Evolutionary conservation across 2,329 filamentous ascomycete species (phyloP).

Genomic region (Zymoseptoria tritici): DNA sequence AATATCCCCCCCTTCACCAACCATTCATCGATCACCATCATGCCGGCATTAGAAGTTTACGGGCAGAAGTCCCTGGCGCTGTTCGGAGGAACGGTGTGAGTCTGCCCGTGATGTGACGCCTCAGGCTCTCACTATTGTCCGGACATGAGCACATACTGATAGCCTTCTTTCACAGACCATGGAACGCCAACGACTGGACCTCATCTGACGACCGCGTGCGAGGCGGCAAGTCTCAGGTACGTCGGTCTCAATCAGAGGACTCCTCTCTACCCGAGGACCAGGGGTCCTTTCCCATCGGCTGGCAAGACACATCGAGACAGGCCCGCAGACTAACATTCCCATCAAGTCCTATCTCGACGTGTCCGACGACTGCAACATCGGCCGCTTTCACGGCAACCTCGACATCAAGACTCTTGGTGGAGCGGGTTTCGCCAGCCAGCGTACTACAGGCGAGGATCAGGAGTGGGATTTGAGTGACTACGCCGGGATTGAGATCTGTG

Average conservation of each 20-base stretch:
- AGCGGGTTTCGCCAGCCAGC: slow-evolving; percentile 75
- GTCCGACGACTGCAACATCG: slow-evolving; percentile 28
- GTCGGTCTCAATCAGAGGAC: background rate
- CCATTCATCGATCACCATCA: background rate
- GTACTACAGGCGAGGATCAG: slow-evolving; percentile 51
- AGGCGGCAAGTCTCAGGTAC: slow-evolving; percentile 57
- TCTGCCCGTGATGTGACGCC: background rate
- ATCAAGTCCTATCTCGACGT: slow-evolving; percentile 40
- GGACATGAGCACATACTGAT: background rate
- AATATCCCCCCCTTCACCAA: background rate
- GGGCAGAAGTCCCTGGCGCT: slow-evolving; percentile 10
- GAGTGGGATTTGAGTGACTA: slow-evolving; percentile 58
- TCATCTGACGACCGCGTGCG: slow-evolving; percentile 70
- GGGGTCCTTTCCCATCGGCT: background rate
- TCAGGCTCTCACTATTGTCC: background rate
- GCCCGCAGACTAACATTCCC: background rate
- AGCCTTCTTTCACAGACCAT: slow-evolving; percentile 39
- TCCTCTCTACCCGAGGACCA: background rate
- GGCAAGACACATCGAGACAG: background rate
- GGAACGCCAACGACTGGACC: slow-evolving; percentile 57
- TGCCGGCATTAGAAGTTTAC: background rate
- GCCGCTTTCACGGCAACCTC: slow-evolving; percentile 58
- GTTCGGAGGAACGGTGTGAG: slow-evolving; percentile 29
- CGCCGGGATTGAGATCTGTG: slow-evolving; percentile 29
- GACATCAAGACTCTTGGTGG: slow-evolving; percentile 70